Conservation (phyloP, 208 protist genomes). For the Novymonas esmeraldas region DNA sequence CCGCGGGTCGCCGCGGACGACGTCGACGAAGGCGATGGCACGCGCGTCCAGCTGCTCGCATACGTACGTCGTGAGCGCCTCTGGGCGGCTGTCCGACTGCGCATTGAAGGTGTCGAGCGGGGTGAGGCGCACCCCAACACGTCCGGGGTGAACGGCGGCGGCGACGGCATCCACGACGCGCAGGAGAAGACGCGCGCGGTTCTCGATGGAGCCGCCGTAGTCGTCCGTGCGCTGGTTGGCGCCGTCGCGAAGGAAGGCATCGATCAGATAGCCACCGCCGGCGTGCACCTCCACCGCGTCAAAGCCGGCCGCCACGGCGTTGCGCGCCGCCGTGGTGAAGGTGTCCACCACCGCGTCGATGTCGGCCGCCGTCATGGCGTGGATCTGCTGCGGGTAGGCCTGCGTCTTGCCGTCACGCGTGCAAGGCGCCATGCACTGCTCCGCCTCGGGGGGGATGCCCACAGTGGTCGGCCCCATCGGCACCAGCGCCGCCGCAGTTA, state of each 20-base stretch:
- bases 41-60: constrained; percentile 55
- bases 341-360: constrained; percentile 48
- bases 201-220: constrained; percentile 89
- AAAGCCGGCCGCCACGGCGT: constrained; percentile 77
- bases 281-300: constrained; percentile 92
- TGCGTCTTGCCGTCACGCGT: constrained; percentile 29
- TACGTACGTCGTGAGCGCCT: constrained; percentile 50
- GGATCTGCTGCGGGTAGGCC: constrained; percentile 20
- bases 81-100: constrained; percentile 30
- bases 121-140: constrained; percentile 64
- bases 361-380: constrained; percentile 62
- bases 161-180: constrained; percentile 74
- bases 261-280: constrained; percentile 91
- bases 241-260: constrained; percentile 66
- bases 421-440: constrained; percentile 20
- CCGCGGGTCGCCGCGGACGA: constrained; percentile 35
- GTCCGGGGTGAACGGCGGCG: constrained; percentile 34
- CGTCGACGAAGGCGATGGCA: constrained; percentile 48
- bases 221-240: constrained; percentile 82
- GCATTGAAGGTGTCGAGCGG: constrained; percentile 61
- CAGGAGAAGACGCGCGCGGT: constrained; percentile 65
- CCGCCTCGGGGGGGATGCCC: constrained; percentile 6
- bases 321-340: constrained; percentile 72
- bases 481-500: constrained; percentile 9
- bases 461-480: constrained; percentile 17